Evolutionary conservation across 306 rosid species (phyloP), one percentile per base, ranked within the genome.

Genomic region (Corylus heterophylla): DNA sequence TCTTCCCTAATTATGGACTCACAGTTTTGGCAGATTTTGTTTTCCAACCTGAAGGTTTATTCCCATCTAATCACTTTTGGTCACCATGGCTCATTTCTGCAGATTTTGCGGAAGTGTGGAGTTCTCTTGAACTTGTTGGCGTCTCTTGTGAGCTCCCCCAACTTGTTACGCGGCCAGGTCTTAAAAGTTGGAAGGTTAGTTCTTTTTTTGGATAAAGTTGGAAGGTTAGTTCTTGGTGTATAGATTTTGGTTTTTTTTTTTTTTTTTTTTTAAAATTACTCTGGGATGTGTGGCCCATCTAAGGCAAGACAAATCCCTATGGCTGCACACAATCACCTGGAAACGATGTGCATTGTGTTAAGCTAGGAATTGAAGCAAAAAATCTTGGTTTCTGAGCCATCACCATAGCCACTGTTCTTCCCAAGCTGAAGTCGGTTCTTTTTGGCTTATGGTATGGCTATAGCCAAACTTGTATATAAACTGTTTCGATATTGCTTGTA

Each of bases 141-240:
- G 98, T 96, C 83, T 96, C 98, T 66, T 79, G 79, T 82, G 96
- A 96, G 83, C 93, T 96, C 82, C 98, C 94, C 58, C 92, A 96
- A 76, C 99, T 96, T 77, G 87, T 80, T 76, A 88, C 90, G 5
- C 84, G 93, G 71, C 92, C 94, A 42, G 99, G 99, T 82, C 97
- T 96, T 72, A 93, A 83, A 85, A 86, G 50, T 76, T 96, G 98
- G 98, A 96, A 88, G 98, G 99, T 89, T 62, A 74, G 89, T n/a
- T n/a, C n/a, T n/a, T n/a, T n/a, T n/a, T n/a, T n/a, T n/a, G n/a
- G n/a, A n/a, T n/a, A 83, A 85, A 86, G 50, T 76, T 96, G 98
- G 98, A 96, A 88, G 98, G 99, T 89, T 62, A 74, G 89, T n/a
- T n/a, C n/a, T n/a, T n/a, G n/a, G n/a, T n/a, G n/a, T n/a, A n/a